A percentile compares a stretch with the other conserved stretches of the same genome.
These are phyloP conservation scores for Neurospora sp. DNA, from an alignment of 495 filamentous ascomycete species.

Conservation along the genomic window DNA sequence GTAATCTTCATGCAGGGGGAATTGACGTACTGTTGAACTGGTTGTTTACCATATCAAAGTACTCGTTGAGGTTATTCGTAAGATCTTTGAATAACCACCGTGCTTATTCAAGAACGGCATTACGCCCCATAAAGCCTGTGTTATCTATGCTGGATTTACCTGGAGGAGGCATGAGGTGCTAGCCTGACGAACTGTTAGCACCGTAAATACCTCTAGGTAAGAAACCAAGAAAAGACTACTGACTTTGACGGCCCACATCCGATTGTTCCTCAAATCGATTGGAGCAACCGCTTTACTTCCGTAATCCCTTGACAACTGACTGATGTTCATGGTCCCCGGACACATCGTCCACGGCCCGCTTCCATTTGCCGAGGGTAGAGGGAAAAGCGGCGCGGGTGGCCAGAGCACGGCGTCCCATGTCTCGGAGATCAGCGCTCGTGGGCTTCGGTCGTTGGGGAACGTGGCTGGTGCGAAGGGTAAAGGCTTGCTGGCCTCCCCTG, in stretches of 20 bases:
- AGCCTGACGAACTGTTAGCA: slow-evolving; percentile 39
- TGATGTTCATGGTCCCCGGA: neutral
- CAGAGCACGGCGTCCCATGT: too few species aligned
- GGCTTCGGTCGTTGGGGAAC: neutral
- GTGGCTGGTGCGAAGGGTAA: neutral
- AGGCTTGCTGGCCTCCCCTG: neutral
- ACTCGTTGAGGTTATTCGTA: slow-evolving; percentile 61
- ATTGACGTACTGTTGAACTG: slow-evolving; percentile 17
- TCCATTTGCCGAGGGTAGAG: neutral
- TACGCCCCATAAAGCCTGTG: slow-evolving; percentile 41
- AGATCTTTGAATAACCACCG: slow-evolving; percentile 79
- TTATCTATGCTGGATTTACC: too few species aligned
- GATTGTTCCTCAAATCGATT: slow-evolving; percentile 72
- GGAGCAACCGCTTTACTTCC: too few species aligned
- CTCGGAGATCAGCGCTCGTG: too few species aligned
- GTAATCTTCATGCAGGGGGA: slow-evolving; percentile 27
- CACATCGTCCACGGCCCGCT: neutral
- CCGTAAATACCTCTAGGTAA: neutral
- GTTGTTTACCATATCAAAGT: slow-evolving; percentile 56
- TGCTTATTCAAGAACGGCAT: slow-evolving; percentile 79
- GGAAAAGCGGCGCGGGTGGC: too few species aligned
- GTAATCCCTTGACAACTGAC: slow-evolving; percentile 46
- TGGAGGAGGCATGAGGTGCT: too few species aligned
- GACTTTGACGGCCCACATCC: slow-evolving; percentile 86
- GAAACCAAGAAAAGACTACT: neutral